Base-by-base conservation (phyloP, 345 rosid species). In the Gossypium arboreum region DNA sequence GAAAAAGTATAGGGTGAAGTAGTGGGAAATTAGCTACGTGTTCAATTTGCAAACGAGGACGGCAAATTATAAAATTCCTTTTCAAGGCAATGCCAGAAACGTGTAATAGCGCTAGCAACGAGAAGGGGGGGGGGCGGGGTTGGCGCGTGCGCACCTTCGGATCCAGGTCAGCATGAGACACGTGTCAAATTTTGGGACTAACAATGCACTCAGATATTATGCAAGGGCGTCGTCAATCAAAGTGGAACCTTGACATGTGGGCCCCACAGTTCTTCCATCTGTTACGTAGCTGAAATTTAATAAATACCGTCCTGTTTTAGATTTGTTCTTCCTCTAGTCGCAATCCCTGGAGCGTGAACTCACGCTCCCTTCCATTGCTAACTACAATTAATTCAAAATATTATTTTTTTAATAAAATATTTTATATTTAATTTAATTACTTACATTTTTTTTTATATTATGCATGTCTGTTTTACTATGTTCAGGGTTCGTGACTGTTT, bases 131-230 rank as follows among this genome's bases (percentile, higher is more conserved):
- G 27, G 52, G 1, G n/a, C 39, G 1, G 2, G 2, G 41, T 34
- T 34, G 41, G 41, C 41, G 7, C 41, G 41, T 24, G 18, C 15
- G 78, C 81, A 57, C 13, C 76, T 5, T 79, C 77, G 48, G 68
- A 55, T 64, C 85, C 87, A 83, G 84, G 82, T 85, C 83, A 73
- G 72, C 5, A 0, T 0, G 0, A 0, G 67, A 58, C 85, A 83
- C 84, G 88, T 82, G 88, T 85, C 82, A 8, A 2, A 1, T 0
- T 2, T 0, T 43, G 2, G n/a, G 64, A 50, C 3, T 0, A 18
- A 44, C 54, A 15, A 58, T 59, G 69, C 5, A 13, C 55, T 54
- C 73, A 72, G 82, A 84, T 84, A 81, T 82, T 81, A 79, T 62
- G 76, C 39, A 4, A 0, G 29, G 70, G 54, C 56, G 55, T 72